Evolutionary conservation across 1,284 basidiomycete genomes (phyloP).

Genomic region (Trametes pubescens): DNA sequence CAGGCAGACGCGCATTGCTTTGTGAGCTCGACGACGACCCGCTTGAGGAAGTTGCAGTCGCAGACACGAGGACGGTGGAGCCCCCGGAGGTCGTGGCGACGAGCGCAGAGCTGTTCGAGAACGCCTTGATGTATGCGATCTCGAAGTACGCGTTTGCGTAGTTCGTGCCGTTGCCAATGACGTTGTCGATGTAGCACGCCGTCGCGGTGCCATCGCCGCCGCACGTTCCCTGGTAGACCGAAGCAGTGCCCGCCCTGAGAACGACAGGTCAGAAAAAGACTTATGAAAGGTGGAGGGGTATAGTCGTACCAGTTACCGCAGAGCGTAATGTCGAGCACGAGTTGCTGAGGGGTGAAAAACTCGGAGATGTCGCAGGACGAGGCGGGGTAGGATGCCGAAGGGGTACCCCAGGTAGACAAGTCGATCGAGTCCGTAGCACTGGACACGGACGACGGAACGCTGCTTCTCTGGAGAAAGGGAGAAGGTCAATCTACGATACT

Average conservation of each 20-base stretch:
- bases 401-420: conserved; percentile 62
- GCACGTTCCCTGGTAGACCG: conserved; percentile 52
- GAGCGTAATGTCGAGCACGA: conserved; percentile 64
- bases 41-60: conserved; percentile 18
- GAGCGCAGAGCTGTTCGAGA: conserved; percentile 40
- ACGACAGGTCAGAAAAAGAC: background rate
- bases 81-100: conserved; percentile 26
- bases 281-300: background rate
- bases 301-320: conserved; percentile 58
- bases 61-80: conserved; percentile 30
- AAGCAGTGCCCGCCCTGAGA: conserved; percentile 54
- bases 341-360: conserved; percentile 61
- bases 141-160: conserved; percentile 63
- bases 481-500: background rate
- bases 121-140: conserved; percentile 57
- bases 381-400: conserved; percentile 63
- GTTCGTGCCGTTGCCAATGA: conserved; percentile 57
- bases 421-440: conserved; percentile 50
- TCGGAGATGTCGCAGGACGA: conserved; percentile 55
- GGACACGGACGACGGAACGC: conserved; percentile 42
- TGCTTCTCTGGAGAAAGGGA: conserved; percentile 45
- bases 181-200: conserved; percentile 56
- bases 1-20: background rate
- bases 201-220: conserved; percentile 40
- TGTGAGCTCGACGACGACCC: conserved; percentile 7